These are phyloP conservation scores for Neophaeococcomyces aloes DNA, from an alignment of 2,329 filamentous ascomycete species.

Conservation along the genomic window DNA sequence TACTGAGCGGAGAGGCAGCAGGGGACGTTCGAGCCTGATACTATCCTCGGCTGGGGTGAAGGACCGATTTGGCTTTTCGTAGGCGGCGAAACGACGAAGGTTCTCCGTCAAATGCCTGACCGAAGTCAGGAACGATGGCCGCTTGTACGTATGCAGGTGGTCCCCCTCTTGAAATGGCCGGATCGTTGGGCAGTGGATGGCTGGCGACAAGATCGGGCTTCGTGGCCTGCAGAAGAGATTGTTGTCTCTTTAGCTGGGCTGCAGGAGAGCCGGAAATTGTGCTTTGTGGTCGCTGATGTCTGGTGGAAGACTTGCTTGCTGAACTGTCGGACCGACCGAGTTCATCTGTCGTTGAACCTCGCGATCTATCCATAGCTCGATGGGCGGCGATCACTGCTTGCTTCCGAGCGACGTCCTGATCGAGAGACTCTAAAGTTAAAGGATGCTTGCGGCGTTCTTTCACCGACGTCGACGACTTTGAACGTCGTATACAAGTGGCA, in stretches of 20 bases:
- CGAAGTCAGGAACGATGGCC: constrained; percentile 1
- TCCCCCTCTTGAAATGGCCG: not conserved
- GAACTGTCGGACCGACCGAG: constrained; percentile 8
- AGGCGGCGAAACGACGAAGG: constrained; percentile 39
- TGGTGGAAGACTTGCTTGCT: constrained; percentile 3
- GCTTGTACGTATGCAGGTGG: not conserved
- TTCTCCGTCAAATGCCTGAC: constrained; percentile 10
- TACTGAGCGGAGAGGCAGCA: constrained; percentile 10
- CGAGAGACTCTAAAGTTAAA: constrained; percentile 22
- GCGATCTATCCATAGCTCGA: constrained; percentile 32
- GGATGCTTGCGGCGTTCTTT: constrained; percentile 23
- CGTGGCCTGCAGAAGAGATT: constrained; percentile 7
- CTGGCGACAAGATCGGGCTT: not conserved
- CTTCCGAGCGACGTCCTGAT: constrained; percentile 24
- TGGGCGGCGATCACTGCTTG: constrained; percentile 35
- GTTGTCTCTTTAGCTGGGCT: constrained; percentile 6
- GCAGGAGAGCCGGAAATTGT: constrained; percentile 1
- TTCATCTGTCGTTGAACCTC: constrained; percentile 22
- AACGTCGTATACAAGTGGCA: constrained; percentile 27
- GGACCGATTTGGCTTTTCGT: constrained; percentile 40
- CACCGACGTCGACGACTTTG: constrained; percentile 32
- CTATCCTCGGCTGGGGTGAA: constrained; percentile 29
- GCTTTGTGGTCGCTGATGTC: not conserved
- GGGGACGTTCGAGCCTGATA: constrained; percentile 8
- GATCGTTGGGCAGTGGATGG: not conserved